Conservation (phyloP, 2,329 filamentous ascomycete species). For the Westerdykella sp. region DNA sequence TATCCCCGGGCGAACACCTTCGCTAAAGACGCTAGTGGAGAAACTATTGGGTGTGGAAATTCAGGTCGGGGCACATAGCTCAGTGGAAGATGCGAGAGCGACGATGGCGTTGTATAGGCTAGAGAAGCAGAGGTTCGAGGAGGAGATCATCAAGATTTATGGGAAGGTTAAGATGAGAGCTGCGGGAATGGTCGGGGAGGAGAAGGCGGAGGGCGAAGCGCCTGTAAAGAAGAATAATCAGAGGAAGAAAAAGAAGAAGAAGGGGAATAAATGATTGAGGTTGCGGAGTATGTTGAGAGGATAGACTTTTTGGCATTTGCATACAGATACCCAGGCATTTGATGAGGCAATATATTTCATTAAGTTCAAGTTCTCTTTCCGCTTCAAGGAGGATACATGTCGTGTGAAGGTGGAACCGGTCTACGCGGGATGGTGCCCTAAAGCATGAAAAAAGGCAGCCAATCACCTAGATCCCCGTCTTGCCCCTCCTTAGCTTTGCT, state of each 20-base stretch:
- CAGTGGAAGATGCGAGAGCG: conserved; percentile 72
- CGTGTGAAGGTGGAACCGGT: too few relatives aligned
- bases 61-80: conserved; percentile 55
- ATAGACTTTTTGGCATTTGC: too few relatives aligned
- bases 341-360: too few relatives aligned
- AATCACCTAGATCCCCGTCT: too few relatives aligned
- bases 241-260: conserved; percentile 36
- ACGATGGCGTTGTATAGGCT: conserved; percentile 84
- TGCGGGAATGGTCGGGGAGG: conserved; percentile 11
- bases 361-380: too few relatives aligned
- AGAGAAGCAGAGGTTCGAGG: conserved; percentile 79
- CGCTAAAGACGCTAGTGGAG: conserved; percentile 54
- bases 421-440: too few relatives aligned
- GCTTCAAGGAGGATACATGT: too few relatives aligned
- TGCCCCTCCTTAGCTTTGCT: too few relatives aligned
- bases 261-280: conserved; percentile 9
- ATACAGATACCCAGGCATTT: too few relatives aligned
- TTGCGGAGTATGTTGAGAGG: too few relatives aligned
- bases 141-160: conserved; percentile 65
- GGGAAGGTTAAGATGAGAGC: conserved; percentile 23
- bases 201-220: conserved; percentile 15
- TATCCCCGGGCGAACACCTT: conserved; percentile 58
- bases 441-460: too few relatives aligned
- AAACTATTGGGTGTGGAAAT: conserved; percentile 55
- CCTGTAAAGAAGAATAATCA: conserved; percentile 28